A percentile compares a stretch with the other conserved stretches of the same genome.
phyloP scores from a whole-genome alignment of 2,329 filamentous ascomycete genomes.

The Huntiella savannae region DNA sequence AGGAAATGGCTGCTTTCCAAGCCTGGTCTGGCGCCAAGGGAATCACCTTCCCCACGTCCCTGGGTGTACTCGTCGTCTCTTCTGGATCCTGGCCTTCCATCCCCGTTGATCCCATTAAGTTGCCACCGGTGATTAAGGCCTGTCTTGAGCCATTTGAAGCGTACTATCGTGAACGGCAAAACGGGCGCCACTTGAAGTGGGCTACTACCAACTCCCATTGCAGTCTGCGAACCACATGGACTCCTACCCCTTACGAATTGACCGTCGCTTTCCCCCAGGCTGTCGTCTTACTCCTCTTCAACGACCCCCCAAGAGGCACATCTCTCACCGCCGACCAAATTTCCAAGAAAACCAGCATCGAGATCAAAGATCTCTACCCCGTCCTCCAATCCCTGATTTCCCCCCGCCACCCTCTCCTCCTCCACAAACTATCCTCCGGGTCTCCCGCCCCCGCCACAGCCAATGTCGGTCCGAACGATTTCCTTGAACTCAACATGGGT shows the following conservation, averaged over 20 bases:
- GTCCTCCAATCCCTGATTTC: constrained; percentile 79
- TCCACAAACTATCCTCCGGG: constrained; percentile 37
- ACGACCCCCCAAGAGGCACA: constrained; percentile 31
- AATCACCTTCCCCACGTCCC: constrained; percentile 34
- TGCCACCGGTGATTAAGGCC: constrained; percentile 57
- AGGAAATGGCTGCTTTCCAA: constrained; percentile 77
- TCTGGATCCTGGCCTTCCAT: constrained; percentile 87
- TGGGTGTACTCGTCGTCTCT: constrained; percentile 80
- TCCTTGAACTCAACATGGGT: constrained; percentile 59
- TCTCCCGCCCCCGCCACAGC: constrained; percentile 52
- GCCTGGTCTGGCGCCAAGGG: constrained; percentile 21
- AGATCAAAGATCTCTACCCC: constrained; percentile 61
- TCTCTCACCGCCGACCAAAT: constrained; percentile 59
- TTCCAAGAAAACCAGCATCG: constrained; percentile 51
- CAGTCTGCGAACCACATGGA: constrained; percentile 62
- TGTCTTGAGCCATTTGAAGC: constrained; percentile 64
- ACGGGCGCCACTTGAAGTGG: constrained; percentile 71
- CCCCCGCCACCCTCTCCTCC: constrained; percentile 69
- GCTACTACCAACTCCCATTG: constrained; percentile 88
- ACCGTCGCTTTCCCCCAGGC: constrained; percentile 86
- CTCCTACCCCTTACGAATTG: constrained; percentile 67
- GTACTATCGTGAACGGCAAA: constrained; percentile 81
- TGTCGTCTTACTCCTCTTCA: constrained; percentile 78
- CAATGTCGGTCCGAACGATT: constrained; percentile 61
- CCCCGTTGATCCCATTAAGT: constrained; percentile 48